A percentile compares a stretch with the other conserved stretches of the same genome.
phyloP scores from a whole-genome alignment of 2,329 filamentous ascomycete genomes.

The Sporothrix globosa region DNA sequence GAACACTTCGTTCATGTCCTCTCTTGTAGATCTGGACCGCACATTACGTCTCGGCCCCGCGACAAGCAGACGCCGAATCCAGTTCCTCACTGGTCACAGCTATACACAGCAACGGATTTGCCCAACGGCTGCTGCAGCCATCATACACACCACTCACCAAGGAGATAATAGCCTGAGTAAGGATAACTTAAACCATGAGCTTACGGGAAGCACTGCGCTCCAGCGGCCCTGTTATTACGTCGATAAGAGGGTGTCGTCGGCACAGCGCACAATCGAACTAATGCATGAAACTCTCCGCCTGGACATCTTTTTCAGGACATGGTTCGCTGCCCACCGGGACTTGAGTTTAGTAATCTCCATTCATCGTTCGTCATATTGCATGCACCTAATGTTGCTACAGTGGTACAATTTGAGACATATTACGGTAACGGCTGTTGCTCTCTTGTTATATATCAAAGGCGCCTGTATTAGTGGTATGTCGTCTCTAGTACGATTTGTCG shows the following conservation, averaged over 20 bases:
- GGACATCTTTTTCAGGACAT: slow-evolving; percentile 4
- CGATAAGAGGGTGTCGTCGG: slow-evolving; percentile 1
- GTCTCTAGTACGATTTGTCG: not conserved
- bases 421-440: not conserved
- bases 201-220: not conserved
- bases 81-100: not conserved
- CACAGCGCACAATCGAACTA: slow-evolving; percentile 8
- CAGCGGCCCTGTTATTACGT: not conserved
- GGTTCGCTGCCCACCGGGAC: too few relatives aligned
- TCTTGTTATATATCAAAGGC: not conserved
- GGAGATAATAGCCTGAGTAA: too few relatives aligned
- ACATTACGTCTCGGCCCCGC: not conserved
- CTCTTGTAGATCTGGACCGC: not conserved
- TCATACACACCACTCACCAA: not conserved
- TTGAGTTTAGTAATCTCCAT: not conserved
- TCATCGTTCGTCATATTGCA: not conserved
- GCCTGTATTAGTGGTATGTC: not conserved
- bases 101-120: not conserved
- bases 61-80: slow-evolving; percentile 1
- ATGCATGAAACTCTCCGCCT: slow-evolving; percentile 8
- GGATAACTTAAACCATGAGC: too few relatives aligned
- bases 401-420: slow-evolving; percentile 10
- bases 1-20: not conserved
- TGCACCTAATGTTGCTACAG: not conserved
- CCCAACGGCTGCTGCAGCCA: not conserved